Percentiles rank a stretch among this genome's conserved stretches.
These are phyloP conservation scores for Candida stauntonica DNA, from an alignment of 805 yeast genomes.

Conservation along the genomic window DNA sequence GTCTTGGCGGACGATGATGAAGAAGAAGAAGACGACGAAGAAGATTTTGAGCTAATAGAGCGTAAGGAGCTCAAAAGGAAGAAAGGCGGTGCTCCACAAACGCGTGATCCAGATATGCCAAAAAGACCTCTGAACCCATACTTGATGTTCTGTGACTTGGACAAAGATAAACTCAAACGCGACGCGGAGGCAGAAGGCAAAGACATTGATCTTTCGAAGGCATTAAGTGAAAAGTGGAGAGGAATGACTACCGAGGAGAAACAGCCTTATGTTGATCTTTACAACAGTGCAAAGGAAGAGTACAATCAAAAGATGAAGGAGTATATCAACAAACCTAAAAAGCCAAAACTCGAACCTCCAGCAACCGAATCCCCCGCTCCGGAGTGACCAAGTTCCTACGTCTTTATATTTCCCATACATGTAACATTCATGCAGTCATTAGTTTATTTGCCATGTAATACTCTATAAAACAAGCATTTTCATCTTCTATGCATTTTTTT, in stretches of 20 bases:
- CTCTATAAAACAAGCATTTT: neutral
- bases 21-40: slow-evolving; percentile 17
- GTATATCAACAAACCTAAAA: slow-evolving; percentile 32
- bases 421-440: neutral
- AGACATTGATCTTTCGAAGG: slow-evolving; percentile 63
- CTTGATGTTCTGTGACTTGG: slow-evolving; percentile 75
- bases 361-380: slow-evolving; percentile 10
- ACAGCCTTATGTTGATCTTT: slow-evolving; percentile 67
- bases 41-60: slow-evolving; percentile 18
- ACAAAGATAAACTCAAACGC: slow-evolving; percentile 65
- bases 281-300: slow-evolving; percentile 73
- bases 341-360: slow-evolving; percentile 8
- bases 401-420: neutral
- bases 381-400: neutral
- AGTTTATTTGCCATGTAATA: neutral
- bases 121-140: slow-evolving; percentile 90
- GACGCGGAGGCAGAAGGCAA: slow-evolving; percentile 54
- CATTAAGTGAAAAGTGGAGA: slow-evolving; percentile 86
- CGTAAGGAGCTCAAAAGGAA: slow-evolving; percentile 23
- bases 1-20: slow-evolving; percentile 16
- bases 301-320: slow-evolving; percentile 68
- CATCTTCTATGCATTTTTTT: slow-evolving; percentile 28
- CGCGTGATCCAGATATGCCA: slow-evolving; percentile 81
- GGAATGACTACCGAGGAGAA: slow-evolving; percentile 61
- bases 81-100: slow-evolving; percentile 22